phyloP scores from a whole-genome alignment of 2,329 filamentous ascomycete species.

The Penicillium crustosum region DNA sequence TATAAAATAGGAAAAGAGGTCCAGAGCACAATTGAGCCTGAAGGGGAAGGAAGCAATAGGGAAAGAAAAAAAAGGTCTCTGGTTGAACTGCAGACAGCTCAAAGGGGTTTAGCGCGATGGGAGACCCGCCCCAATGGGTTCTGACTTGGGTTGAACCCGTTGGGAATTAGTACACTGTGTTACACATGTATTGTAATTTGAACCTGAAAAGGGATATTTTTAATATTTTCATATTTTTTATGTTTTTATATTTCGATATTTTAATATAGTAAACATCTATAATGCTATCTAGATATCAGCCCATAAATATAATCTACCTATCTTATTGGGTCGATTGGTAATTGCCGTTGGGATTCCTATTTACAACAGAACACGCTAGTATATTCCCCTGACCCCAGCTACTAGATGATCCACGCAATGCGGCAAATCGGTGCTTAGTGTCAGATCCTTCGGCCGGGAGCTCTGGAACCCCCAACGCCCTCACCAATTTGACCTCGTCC shows the following conservation, averaged over 20 bases:
- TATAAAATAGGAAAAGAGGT: slow-evolving; percentile 12
- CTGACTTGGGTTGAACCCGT: slow-evolving; percentile 17
- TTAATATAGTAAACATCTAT: background rate
- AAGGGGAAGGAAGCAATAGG: slow-evolving; percentile 6
- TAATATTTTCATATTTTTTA: background rate
- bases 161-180: slow-evolving; percentile 1
- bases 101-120: slow-evolving; percentile 35
- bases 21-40: slow-evolving; percentile 10
- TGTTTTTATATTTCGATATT: background rate
- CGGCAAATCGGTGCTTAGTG: slow-evolving; percentile 3
- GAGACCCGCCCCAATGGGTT: slow-evolving; percentile 27
- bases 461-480: slow-evolving; percentile 12
- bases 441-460: slow-evolving; percentile 7
- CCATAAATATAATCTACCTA: background rate
- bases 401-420: slow-evolving; percentile 2
- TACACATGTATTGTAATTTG: slow-evolving; percentile 2
- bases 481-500: slow-evolving; percentile 7
- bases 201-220: background rate
- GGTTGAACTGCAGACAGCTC: slow-evolving; percentile 34
- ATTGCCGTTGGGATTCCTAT: background rate
- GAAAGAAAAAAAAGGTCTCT: slow-evolving; percentile 22
- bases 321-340: background rate
- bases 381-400: background rate
- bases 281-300: background rate
- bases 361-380: no score